Evolutionary conservation across 1,284 basidiomycete species (phyloP).

Genomic region (Ceratobasidium sp.): DNA sequence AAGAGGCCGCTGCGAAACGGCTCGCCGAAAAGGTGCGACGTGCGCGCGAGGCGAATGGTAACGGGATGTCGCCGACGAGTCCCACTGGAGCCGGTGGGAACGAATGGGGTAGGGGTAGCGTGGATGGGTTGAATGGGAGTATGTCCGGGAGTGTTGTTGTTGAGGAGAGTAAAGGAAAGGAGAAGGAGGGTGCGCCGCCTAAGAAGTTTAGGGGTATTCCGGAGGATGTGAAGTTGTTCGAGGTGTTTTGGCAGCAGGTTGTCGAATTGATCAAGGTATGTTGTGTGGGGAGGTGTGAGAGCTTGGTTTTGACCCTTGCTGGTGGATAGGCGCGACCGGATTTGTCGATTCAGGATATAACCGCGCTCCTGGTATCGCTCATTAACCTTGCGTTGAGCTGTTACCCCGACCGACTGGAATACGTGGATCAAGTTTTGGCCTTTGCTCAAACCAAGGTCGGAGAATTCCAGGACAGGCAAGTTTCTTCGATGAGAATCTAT

Average conservation of each 20-base stretch:
- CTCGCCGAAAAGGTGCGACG: constrained; percentile 86
- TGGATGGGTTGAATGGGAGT: constrained; percentile 47
- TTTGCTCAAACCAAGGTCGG: constrained; percentile 89
- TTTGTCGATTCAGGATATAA: constrained; percentile 94
- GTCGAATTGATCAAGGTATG: constrained; percentile 92
- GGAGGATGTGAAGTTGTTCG: constrained; percentile 91
- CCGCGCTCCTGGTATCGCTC: constrained; percentile 91
- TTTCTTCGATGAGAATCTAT: constrained; percentile 30
- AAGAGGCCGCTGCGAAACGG: constrained; percentile 88
- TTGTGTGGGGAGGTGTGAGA: constrained; percentile 36
- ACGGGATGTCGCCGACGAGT: constrained; percentile 58
- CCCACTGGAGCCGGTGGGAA: constrained; percentile 54
- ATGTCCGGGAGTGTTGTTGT: constrained; percentile 48
- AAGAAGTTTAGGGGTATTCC: constrained; percentile 93
- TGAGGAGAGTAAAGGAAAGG: constrained; percentile 69
- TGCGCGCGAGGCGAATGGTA: constrained; percentile 69
- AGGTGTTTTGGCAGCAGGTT: constrained; percentile 98
- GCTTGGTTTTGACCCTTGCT: constrained; percentile 7
- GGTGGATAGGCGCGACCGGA: constrained; percentile 92
- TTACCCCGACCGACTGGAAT: constrained; percentile 94
- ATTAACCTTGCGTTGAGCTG: constrained; percentile 94
- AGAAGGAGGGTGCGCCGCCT: constrained; percentile 61
- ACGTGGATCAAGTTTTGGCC: constrained; percentile 91
- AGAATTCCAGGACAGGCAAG: constrained; percentile 82
- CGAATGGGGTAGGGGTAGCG: constrained; percentile 49